Conservation (phyloP, 495 filamentous ascomycete genomes). For the Jackrogersella multiformis region DNA sequence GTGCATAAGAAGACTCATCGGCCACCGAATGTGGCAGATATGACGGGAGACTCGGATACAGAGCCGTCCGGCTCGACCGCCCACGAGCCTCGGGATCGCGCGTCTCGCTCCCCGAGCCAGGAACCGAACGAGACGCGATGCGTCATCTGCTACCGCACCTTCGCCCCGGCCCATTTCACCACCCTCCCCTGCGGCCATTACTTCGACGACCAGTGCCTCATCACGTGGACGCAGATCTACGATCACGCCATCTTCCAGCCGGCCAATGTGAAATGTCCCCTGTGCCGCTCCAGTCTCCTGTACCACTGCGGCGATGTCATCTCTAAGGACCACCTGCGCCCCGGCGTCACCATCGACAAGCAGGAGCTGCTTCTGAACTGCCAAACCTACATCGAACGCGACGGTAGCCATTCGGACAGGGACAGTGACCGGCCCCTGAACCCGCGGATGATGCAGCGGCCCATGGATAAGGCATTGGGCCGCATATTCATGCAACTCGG, state of each 20-base stretch:
- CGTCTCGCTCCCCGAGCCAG: not conserved
- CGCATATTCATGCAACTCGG: no score
- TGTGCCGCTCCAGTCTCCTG: conserved; percentile 6
- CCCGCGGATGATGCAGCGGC: not conserved
- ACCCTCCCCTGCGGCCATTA: conserved; percentile 22
- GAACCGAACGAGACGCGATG: not conserved
- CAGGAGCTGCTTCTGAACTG: conserved; percentile 4
- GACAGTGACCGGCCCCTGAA: not conserved
- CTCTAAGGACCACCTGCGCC: conserved; percentile 15
- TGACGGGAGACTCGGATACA: no score
- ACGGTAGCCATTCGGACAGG: not conserved
- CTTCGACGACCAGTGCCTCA: conserved; percentile 8
- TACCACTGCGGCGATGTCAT: conserved; percentile 15
- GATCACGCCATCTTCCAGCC: not conserved
- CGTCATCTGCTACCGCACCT: not conserved
- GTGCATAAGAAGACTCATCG: no score
- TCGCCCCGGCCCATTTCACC: not conserved
- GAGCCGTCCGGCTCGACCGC: no score
- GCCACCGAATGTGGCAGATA: no score
- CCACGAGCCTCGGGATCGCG: no score
- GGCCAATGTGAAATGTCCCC: conserved; percentile 1
- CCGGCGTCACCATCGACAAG: conserved; percentile 16
- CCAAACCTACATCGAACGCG: not conserved
- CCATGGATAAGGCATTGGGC: no score
- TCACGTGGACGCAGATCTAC: conserved; percentile 13